Percentiles rank a stretch among this genome's conserved stretches.
Evolutionary conservation across 306 rosid genomes (phyloP).

Genomic region (Cotoneaster glaucophyllus): DNA sequence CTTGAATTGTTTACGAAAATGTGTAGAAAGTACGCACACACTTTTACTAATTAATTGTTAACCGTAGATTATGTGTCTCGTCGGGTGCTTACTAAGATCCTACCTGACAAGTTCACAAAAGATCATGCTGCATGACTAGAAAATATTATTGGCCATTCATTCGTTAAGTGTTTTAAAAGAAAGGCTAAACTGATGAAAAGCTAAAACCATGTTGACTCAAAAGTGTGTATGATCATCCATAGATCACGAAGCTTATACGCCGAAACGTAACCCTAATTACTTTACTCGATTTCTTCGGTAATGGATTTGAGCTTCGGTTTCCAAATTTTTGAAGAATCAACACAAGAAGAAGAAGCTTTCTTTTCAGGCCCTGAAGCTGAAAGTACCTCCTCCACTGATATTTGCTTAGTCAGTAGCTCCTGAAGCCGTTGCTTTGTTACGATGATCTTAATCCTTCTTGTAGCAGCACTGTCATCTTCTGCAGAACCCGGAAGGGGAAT

Average conservation of each 20-base stretch:
- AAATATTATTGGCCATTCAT: neutral
- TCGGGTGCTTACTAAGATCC: conserved; percentile 4
- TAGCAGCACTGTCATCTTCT: neutral
- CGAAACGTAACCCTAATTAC: neutral
- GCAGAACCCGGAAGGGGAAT: conserved; percentile 21
- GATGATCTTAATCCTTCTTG: conserved; percentile 55
- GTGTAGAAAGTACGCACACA: neutral
- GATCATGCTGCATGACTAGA: neutral
- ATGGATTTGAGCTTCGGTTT: conserved; percentile 53
- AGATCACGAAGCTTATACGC: neutral
- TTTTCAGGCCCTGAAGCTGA: conserved; percentile 23
- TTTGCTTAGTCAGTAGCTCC: conserved; percentile 44
- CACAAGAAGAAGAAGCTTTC: neutral
- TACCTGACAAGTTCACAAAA: neutral
- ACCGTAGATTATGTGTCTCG: conserved; percentile 1
- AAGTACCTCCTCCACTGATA: conserved; percentile 42
- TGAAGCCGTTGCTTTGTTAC: conserved; percentile 59
- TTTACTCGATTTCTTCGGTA: conserved; percentile 49
- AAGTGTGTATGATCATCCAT: neutral
- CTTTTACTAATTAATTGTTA: neutral
- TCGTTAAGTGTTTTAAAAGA: neutral
- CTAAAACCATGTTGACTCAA: neutral
- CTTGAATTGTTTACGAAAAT: neutral
- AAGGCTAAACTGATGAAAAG: neutral
- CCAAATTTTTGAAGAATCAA: conserved; percentile 17